These are phyloP conservation scores for Pelargonium nanum DNA, from an alignment of 345 rosid genomes.

Conservation along the genomic window DNA sequence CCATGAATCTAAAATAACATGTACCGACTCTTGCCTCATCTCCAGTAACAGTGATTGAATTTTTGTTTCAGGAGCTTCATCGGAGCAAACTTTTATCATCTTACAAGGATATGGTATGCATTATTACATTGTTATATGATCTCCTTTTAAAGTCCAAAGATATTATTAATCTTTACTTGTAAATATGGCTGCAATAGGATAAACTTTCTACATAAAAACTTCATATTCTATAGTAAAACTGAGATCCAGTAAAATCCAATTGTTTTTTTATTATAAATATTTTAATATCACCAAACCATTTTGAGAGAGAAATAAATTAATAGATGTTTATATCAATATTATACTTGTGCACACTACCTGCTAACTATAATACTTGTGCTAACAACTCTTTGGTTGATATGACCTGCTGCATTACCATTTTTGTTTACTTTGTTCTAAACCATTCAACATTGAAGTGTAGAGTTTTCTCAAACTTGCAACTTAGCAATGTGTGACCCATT, in stretches of 20 bases:
- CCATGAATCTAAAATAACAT: background rate
- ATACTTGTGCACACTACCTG: background rate
- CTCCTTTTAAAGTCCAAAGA: background rate
- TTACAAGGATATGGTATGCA: conserved; percentile 70
- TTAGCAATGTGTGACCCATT: no score
- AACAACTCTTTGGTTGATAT: no score
- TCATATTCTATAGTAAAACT: background rate
- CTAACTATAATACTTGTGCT: background rate
- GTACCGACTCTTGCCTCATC: background rate
- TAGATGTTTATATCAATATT: background rate
- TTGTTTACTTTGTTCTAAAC: no score
- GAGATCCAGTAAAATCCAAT: background rate
- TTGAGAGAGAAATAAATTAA: no score
- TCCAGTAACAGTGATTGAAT: background rate
- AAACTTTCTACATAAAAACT: background rate
- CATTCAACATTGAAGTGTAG: no score
- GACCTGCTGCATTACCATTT: no score
- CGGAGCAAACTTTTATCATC: conserved; percentile 45
- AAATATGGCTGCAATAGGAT: background rate
- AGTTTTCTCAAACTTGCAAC: no score
- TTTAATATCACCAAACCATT: no score
- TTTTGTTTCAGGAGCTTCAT: conserved; percentile 38
- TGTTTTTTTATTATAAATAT: no score
- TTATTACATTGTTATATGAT: background rate
- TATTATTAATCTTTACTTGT: background rate